These are phyloP conservation scores for Dryadomyces quercus-mongolicae DNA, from an alignment of 2,329 filamentous ascomycete genomes.

Conservation along the genomic window DNA sequence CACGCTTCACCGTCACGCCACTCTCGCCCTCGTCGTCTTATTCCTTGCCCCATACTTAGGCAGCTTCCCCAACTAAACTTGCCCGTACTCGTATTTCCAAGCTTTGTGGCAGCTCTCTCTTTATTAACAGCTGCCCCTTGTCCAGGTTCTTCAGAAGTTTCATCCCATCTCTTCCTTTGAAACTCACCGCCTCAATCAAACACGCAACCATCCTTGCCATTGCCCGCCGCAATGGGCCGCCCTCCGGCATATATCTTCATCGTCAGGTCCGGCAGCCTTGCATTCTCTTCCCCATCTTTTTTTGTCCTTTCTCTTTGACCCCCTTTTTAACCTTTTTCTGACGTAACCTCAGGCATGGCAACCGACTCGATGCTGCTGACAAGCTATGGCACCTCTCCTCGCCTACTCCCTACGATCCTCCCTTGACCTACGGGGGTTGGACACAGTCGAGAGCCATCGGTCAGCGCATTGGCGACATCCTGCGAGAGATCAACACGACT, in stretches of 20 bases:
- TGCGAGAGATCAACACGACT: conserved; percentile 38
- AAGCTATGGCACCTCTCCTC: conserved; percentile 91
- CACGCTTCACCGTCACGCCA: background rate
- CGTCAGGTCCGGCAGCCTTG: conserved; percentile 28
- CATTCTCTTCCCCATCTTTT: background rate
- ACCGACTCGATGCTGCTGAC: conserved; percentile 87
- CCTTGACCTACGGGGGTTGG: conserved; percentile 90
- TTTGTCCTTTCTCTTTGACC: background rate
- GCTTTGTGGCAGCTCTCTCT: background rate
- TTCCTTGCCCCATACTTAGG: background rate
- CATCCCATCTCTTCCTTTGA: background rate
- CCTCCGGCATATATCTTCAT: conserved; percentile 38
- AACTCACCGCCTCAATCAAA: background rate
- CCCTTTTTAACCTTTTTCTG: background rate
- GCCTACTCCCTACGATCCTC: conserved; percentile 88
- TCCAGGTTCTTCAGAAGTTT: background rate
- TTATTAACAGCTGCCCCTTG: background rate
- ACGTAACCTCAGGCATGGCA: conserved; percentile 58
- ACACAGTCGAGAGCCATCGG: conserved; percentile 74
- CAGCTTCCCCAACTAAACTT: background rate
- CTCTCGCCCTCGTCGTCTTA: background rate
- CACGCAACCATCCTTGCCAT: background rate
- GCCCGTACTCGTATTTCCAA: no score
- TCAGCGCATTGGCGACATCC: conserved; percentile 66
- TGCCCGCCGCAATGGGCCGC: conserved; percentile 26